Base-by-base conservation (phyloP, 2,329 filamentous ascomycete species). In the Fusarium floridanum region DNA sequence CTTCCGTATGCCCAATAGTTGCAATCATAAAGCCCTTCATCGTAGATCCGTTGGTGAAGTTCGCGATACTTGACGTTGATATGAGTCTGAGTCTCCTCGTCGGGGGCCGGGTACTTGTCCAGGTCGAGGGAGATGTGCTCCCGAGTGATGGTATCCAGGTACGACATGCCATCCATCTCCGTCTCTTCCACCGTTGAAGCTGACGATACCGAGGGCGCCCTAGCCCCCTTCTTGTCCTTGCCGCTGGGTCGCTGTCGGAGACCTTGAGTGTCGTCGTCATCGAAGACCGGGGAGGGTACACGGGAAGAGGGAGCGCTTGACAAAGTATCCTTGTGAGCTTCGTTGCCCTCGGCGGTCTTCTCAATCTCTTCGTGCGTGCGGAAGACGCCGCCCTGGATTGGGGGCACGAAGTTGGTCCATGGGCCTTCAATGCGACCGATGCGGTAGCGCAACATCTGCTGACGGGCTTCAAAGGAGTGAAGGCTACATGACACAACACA, bases 321-420 rank as follows among this genome's bases (percentile, higher is more conserved):
- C 24, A 72, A 75, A 12, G 75, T 65, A 5, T 78, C 79, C 59
- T 73, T 74, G 34, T 67, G 56, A 34, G 60, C 75, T 41, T 66
- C 70, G 27, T 56, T 43, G 5, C 76, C 68, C 16, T 66, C 29
- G 10, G 76, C 67, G 20, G 71, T 65, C 53, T 72, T 81, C 53
- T 84, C 82, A 9, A 83, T 81, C 29, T 84, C 80, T 56, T 74
- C 73, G 17, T 81, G 78, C 24, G 85, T 83, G 74, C 92, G 89
- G 82, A 95, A 97, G 68, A 88, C 88, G 48, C 96, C 96, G 67
- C 95, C 95, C 83, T 98, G 96, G 62, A 98, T 96, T 1, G 97
- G 96, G 6, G 97, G 95, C 8, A 94, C 79, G 80, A 98, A 97
- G 82, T 98, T 98, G 71, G 86, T 85, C 97, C 97, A 99, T 71